Evolutionary conservation across 257 asterid genomes (phyloP), one percentile per base, ranked within the genome.

Genomic region (Gentiana straminea): DNA sequence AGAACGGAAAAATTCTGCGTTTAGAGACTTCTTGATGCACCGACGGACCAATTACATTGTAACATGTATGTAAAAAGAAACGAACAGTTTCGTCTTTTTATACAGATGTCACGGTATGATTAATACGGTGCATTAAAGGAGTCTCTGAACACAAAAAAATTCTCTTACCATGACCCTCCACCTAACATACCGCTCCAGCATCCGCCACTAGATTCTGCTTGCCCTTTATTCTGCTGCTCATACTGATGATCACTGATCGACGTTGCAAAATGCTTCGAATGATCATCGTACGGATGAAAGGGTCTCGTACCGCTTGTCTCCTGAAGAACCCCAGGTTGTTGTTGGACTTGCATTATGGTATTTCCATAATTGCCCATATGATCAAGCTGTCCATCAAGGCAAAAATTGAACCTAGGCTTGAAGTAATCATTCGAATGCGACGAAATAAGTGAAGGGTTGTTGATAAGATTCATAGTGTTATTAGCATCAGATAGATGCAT

Each of bases 111-210:
- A 7, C 46, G 10, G 9, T 41, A 41, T 41, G 9, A 2, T 13
- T 49, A 39, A 50, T 15, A 38, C 35, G 5, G 1, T 33, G 4
- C 35, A 5, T 13, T 41, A 10, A 24, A 24, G 58, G 58, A 36
- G 52, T 44, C 1, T 44, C 46, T 49, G 24, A 24, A 24, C 24
- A 24, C 24, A 24, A 24, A 0, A 24, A n/a, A 13, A 9, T 9
- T 3, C 33, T 13, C 49, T 75, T 72, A 79, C 83, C 86, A 75
- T 33, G 81, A 65, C 36, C 75, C 70, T 63, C 76, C 82, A 9
- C 73, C 79, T 4, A 76, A 54, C 92, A 86, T 77, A 5, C 91
- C 94, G 66, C 62, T 81, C 95, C 96, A 88, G 56, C 67, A 78
- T n/a, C 78, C 85, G 24, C 24, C 24, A 70, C 60, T 69, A 0